Evolutionary conservation across 768 basidiomycete species (phyloP).

Genomic region (Collybia nuda): DNA sequence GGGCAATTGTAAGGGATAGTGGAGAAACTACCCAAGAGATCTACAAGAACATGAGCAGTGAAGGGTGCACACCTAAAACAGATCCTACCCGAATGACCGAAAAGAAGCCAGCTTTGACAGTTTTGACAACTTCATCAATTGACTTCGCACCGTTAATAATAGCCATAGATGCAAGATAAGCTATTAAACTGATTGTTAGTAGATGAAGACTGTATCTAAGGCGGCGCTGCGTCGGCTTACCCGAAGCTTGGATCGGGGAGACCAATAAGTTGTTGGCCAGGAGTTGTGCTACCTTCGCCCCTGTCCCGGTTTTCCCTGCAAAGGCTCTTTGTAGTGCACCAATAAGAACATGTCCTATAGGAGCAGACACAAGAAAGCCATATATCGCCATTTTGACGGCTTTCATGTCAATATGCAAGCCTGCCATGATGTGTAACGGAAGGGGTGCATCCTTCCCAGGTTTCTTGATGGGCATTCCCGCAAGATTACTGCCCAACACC

Average conservation of each 20-base stretch:
- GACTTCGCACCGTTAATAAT: constrained; percentile 80
- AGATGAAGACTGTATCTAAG: not conserved
- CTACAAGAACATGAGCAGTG: constrained; percentile 32
- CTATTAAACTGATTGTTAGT: constrained; percentile 28
- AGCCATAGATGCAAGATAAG: constrained; percentile 78
- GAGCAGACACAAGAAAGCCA: constrained; percentile 83
- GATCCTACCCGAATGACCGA: constrained; percentile 64
- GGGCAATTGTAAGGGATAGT: constrained; percentile 70
- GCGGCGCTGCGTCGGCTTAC: constrained; percentile 35
- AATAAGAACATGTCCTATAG: constrained; percentile 74
- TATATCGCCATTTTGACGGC: constrained; percentile 85
- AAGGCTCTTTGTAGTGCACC: constrained; percentile 74
- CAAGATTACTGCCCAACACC: constrained; percentile 72
- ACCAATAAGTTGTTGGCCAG: constrained; percentile 74
- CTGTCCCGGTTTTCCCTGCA: constrained; percentile 65
- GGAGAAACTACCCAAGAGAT: constrained; percentile 83
- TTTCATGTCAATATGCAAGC: constrained; percentile 60
- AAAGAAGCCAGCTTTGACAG: constrained; percentile 73
- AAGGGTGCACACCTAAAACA: not conserved
- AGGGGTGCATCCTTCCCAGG: constrained; percentile 55
- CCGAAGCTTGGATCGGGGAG: constrained; percentile 70
- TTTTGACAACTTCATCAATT: constrained; percentile 59
- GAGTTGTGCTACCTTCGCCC: constrained; percentile 69
- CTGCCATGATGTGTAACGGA: constrained; percentile 51
- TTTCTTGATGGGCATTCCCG: constrained; percentile 53